Evolutionary conservation across 2,329 filamentous ascomycete genomes (phyloP).

Genomic region (Ceratocystis albifundus): DNA sequence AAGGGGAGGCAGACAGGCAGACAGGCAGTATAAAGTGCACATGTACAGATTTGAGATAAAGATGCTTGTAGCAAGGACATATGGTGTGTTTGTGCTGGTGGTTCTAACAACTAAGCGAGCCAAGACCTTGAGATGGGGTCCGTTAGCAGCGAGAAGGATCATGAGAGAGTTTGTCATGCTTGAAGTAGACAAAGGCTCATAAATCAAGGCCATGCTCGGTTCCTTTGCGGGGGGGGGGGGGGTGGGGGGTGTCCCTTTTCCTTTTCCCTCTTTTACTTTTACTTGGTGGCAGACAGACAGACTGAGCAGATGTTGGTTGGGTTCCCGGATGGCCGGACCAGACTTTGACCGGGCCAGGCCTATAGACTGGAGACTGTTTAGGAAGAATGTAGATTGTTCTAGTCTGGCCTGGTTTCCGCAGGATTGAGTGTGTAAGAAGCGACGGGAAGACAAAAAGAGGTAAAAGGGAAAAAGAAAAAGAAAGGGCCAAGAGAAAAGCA

Average conservation of each 20-base stretch:
- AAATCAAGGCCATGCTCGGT: conserved; percentile 1
- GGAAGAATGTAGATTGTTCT: too few relatives aligned
- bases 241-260: not conserved
- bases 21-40: not conserved
- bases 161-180: not conserved
- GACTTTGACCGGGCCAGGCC: too few relatives aligned
- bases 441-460: too few relatives aligned
- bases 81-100: not conserved
- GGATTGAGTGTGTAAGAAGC: too few relatives aligned
- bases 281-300: too few relatives aligned
- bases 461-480: not conserved
- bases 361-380: too few relatives aligned
- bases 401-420: too few relatives aligned
- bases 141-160: not conserved
- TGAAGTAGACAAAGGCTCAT: not conserved
- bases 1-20: too few relatives aligned
- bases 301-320: too few relatives aligned
- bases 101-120: not conserved
- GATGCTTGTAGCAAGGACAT: not conserved
- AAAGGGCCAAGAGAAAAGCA: not conserved
- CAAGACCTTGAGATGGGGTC: not conserved
- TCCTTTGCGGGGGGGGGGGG: not conserved
- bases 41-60: not conserved
- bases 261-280: not conserved
- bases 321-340: too few relatives aligned